Percentiles rank a stretch among this genome's conserved stretches.
phyloP scores from a whole-genome alignment of 2,329 filamentous ascomycete genomes.

The Hirsutella rhossiliensis region DNA sequence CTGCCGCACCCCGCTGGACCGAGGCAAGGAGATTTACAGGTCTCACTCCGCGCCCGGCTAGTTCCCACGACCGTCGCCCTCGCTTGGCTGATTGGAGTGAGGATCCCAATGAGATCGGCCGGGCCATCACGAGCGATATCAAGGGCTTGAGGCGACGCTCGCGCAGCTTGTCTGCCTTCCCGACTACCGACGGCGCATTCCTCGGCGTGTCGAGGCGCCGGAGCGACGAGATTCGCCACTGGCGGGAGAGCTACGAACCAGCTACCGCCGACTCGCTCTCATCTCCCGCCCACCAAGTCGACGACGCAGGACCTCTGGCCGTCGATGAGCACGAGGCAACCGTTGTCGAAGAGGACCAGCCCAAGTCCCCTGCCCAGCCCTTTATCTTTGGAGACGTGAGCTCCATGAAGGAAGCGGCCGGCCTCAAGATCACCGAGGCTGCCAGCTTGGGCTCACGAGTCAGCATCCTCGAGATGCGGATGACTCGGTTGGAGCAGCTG shows the following conservation, averaged over 20 bases:
- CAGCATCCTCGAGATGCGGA: constrained; percentile 35
- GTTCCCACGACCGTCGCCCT: constrained; percentile 39
- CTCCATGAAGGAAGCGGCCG: constrained; percentile 32
- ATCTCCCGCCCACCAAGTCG: constrained; percentile 28
- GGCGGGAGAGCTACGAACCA: constrained; percentile 47
- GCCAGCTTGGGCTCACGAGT: constrained; percentile 42
- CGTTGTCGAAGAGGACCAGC: constrained; percentile 17
- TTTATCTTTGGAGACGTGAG: constrained; percentile 41
- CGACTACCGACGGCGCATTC: constrained; percentile 21
- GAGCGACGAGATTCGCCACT: constrained; percentile 53
- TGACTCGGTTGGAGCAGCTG: constrained; percentile 40
- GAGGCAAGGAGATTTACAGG: constrained; percentile 35
- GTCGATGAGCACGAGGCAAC: constrained; percentile 18
- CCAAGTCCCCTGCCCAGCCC: constrained; percentile 31
- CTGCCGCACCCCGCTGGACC: constrained; percentile 14
- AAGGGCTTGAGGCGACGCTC: constrained; percentile 40
- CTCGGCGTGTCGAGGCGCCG: constrained; percentile 32
- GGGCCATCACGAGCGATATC: constrained; percentile 46
- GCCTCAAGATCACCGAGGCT: constrained; percentile 46
- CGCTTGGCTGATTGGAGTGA: constrained; percentile 23
- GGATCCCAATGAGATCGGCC: constrained; percentile 45
- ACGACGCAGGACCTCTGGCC: constrained; percentile 16
- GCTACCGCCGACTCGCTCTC: constrained; percentile 39
- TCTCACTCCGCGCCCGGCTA: constrained; percentile 49
- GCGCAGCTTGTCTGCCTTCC: constrained; percentile 44